Conservation (phyloP, 2,329 filamentous ascomycete species). For the Pyricularia grisea region DNA sequence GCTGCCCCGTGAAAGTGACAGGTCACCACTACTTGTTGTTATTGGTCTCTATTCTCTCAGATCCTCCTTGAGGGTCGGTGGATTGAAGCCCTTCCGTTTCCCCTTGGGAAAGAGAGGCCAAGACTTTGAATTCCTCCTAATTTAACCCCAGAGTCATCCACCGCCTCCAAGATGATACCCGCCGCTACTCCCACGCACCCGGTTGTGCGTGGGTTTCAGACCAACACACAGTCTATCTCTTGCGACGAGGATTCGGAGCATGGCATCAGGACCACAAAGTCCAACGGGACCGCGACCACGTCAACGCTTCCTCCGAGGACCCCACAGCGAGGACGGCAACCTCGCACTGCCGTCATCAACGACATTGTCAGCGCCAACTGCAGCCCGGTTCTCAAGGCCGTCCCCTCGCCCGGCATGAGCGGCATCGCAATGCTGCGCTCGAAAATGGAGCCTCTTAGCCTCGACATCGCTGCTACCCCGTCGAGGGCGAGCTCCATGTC, state of each 20-base stretch:
- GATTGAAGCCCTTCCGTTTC: not conserved
- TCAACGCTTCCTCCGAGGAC: constrained; percentile 13
- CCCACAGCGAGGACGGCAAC: constrained; percentile 22
- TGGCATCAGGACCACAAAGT: constrained; percentile 13
- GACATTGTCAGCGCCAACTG: constrained; percentile 55
- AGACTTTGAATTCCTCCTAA: not conserved
- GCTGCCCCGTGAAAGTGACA: constrained; percentile 1
- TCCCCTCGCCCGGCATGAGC: constrained; percentile 46
- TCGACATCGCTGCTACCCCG: constrained; percentile 41
- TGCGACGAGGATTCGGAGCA: constrained; percentile 50
- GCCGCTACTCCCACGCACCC: constrained; percentile 39
- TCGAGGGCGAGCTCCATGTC: constrained; percentile 42
- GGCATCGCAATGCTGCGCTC: constrained; percentile 77
- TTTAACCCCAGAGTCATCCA: not conserved
- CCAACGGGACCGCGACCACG: constrained; percentile 6
- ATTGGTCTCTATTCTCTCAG: not conserved
- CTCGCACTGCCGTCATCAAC: constrained; percentile 32
- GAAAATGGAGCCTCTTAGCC: constrained; percentile 69
- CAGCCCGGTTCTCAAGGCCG: constrained; percentile 46
- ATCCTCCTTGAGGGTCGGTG: not conserved
- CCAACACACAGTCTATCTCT: constrained; percentile 40
- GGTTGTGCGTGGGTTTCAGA: constrained; percentile 46
- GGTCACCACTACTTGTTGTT: not conserved
- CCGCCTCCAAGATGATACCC: constrained; percentile 30
- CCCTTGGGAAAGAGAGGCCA: not conserved